Base-by-base conservation (phyloP, 768 basidiomycete species). In the Hortiboletus campestris region DNA sequence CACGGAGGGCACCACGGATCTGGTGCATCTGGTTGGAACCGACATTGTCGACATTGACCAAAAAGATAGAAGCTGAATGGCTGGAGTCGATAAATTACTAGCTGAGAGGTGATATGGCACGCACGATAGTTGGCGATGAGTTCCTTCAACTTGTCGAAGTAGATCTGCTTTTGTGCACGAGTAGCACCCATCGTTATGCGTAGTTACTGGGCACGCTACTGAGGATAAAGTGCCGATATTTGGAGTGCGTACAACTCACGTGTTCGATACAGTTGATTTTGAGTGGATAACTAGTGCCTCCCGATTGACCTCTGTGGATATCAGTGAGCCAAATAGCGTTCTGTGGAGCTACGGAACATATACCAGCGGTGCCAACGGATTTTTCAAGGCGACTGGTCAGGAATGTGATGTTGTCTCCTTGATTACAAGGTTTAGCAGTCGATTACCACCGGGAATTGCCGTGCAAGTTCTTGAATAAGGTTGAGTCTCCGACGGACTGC, bases 21-120 rank as follows among this genome's bases (percentile, higher is more conserved):
- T 96, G 94, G 71, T 97, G 94, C 89, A 98, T 95, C 79, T 99
- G 97, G 83, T 98, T 97, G 58, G 95, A 98, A 55, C 94, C 92
- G 72, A 99, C 97, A 79, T 98, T 99, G 86, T 98, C 97, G 74
- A 99, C 94, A 76, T 98, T 98, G 80, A 98, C 96, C 63, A 98
- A 68, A 83, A 99, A 98, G 78, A 99, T 93, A 56, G 96, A 96
- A 68, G 93, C 95, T 97, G 63, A n/a, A 48, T 19, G 47, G 35
- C 44, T 42, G 32, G 36, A 20, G 46, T 56, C 40, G 56, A 36
- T n/a, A 39, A 52, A 40, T 25, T 40, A 12, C 19, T 29, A n/a
- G n/a, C 36, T 25, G n/a, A 19, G 32, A 29, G n/a, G 17, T 20
- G 17, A 3, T 35, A 40, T 34, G 5, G n/a, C 32, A 82, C 91